Evolutionary conservation across 306 rosid species (phyloP).

Genomic region (Malus sieversii): DNA sequence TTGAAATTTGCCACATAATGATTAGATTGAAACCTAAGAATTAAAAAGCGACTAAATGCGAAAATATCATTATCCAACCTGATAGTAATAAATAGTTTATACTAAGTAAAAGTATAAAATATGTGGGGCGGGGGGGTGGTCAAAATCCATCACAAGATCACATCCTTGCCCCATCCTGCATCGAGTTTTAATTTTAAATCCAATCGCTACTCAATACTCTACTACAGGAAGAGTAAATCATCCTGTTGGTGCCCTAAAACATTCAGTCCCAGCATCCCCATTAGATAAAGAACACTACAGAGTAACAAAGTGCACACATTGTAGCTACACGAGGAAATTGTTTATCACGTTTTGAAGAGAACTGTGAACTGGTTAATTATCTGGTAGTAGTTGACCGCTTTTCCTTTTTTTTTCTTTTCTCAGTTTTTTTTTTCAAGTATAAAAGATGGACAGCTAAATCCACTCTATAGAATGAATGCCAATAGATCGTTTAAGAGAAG

Average conservation of each 20-base stretch:
- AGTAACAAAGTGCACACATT: not conserved
- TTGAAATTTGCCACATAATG: not conserved
- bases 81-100: too few species aligned
- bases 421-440: not conserved
- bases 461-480: not conserved
- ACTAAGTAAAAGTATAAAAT: too few species aligned
- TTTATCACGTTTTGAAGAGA: not conserved
- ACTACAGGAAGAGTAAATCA: not conserved
- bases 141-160: too few species aligned
- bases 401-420: not conserved
- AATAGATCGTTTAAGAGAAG: not conserved
- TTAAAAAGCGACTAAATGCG: too few species aligned
- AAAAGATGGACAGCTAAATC: not conserved
- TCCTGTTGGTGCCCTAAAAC: not conserved
- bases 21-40: not conserved
- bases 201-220: not conserved
- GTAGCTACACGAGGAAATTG: not conserved
- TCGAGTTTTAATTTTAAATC: not conserved
- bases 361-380: not conserved
- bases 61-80: too few species aligned
- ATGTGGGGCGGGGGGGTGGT: too few species aligned
- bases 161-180: not conserved
- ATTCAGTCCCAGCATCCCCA: not conserved
- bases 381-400: not conserved
- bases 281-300: not conserved